phyloP scores from a whole-genome alignment of 106 monocot genomes.

The Dioscorea alata region DNA sequence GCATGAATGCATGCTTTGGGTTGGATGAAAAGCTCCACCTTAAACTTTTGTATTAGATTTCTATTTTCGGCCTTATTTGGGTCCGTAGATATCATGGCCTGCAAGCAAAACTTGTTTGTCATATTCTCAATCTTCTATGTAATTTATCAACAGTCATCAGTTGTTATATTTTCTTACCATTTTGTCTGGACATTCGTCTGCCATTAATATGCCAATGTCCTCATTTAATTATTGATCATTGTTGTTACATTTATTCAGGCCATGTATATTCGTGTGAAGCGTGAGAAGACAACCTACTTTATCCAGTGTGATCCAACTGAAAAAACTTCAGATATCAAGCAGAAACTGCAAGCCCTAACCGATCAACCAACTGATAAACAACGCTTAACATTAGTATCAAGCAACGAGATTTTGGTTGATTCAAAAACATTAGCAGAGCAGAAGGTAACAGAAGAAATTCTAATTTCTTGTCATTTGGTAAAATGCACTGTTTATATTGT shows the following conservation, averaged over 20 bases:
- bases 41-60: too few species aligned
- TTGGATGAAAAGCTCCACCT: too few species aligned
- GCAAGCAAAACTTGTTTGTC: neutral
- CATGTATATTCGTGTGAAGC: conserved; percentile 97
- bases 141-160: neutral
- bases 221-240: neutral
- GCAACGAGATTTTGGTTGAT: conserved; percentile 71
- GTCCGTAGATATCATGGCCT: too few species aligned
- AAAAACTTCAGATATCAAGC: conserved; percentile 81
- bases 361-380: conserved; percentile 60
- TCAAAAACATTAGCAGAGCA: conserved; percentile 92
- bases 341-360: conserved; percentile 63
- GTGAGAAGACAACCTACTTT: conserved; percentile 85
- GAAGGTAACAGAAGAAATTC: conserved; percentile 36
- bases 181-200: neutral
- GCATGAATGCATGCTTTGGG: too few species aligned
- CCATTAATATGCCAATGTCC: neutral
- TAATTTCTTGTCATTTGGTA: neutral
- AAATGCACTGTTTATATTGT: neutral
- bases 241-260: conserved; percentile 35
- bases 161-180: too few species aligned
- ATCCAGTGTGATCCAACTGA: conserved; percentile 95
- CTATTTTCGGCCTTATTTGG: too few species aligned
- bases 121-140: neutral
- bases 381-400: conserved; percentile 54